A percentile compares a stretch with the other conserved stretches of the same genome.
These are phyloP conservation scores for Viridothelium virens DNA, from an alignment of 495 filamentous ascomycete genomes.

Conservation along the genomic window DNA sequence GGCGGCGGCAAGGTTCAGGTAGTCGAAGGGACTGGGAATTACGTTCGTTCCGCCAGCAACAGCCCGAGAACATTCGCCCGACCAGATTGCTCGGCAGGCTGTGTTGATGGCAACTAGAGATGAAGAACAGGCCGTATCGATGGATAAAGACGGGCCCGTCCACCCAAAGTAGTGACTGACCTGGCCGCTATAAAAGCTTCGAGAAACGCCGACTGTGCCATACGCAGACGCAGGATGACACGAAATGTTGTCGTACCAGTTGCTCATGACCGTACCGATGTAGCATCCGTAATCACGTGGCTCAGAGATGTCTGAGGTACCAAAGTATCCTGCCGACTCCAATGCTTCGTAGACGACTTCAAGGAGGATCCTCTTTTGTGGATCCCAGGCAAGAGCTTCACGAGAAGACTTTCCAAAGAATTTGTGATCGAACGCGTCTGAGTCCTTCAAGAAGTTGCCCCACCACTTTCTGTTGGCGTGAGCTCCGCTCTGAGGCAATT, in stretches of 20 bases:
- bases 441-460: constrained; percentile 10
- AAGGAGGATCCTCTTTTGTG: constrained; percentile 31
- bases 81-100: constrained; percentile 35
- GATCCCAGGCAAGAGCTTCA: constrained; percentile 33
- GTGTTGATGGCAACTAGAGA: constrained; percentile 30
- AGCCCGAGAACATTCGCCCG: constrained; percentile 34
- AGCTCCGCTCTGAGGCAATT: not conserved
- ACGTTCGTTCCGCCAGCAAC: constrained; percentile 37
- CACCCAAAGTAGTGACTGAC: constrained; percentile 26
- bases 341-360: constrained; percentile 34
- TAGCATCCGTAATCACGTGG: not conserved
- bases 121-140: constrained; percentile 36
- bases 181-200: constrained; percentile 28
- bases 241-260: constrained; percentile 24
- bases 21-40: constrained; percentile 31
- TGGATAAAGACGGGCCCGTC: not conserved
- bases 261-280: constrained; percentile 24
- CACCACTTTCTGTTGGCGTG: not conserved
- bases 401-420: constrained; percentile 38
- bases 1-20: constrained; percentile 9
- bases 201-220: constrained; percentile 24
- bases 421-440: constrained; percentile 30
- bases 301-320: not conserved
- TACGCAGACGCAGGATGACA: constrained; percentile 13
- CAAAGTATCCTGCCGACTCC: constrained; percentile 30